Evolutionary conservation across 306 rosid species (phyloP), one percentile per base, ranked within the genome.

Genomic region (Quercus engelmannii): DNA sequence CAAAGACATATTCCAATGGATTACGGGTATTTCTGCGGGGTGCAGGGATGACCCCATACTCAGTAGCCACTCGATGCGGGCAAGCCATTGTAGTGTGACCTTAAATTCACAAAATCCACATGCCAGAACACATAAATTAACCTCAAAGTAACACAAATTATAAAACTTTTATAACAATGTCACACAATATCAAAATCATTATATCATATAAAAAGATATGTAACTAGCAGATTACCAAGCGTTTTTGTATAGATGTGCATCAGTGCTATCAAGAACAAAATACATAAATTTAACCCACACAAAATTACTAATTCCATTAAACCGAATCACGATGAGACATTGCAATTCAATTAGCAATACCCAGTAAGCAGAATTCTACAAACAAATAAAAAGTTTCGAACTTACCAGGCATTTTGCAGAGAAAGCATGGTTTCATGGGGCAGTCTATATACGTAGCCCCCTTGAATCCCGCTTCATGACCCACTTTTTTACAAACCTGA

Each of bases 401-500:
- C 7, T 73, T 79, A 94, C 98, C 98, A 38, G 98, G 98, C 90
- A 82, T 87, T 86, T 91, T 94, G 74, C 98, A 94, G 23, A 94
- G 95, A 86, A 92, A 94, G 80, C 98, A 94, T n/a, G 98, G 98
- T 79, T 92, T 94, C 98, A 91, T 94, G 26, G 98, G 98, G 78
- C 98, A 94, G 87, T 94, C 98, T 81, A 94, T 87, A 59, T 94
- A 94, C 2, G 97, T 94, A 74, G 98, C 98, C 35, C 98, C 98
- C 81, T 86, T 91, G 76, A 94, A 94, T 1, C 98, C 98, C 13
- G 98, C 97, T 85, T 94, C 98, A 83, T 94, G 98, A 9, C 98
- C 98, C 64, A 91, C 86, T 90, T 74, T 91, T 85, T 87, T 94
- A 85, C 98, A 94, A 6, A 92, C 99, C 97, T 92, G 67, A 0